Conservation (phyloP, 495 filamentous ascomycete genomes). For the Talaromyces adpressus region DNA sequence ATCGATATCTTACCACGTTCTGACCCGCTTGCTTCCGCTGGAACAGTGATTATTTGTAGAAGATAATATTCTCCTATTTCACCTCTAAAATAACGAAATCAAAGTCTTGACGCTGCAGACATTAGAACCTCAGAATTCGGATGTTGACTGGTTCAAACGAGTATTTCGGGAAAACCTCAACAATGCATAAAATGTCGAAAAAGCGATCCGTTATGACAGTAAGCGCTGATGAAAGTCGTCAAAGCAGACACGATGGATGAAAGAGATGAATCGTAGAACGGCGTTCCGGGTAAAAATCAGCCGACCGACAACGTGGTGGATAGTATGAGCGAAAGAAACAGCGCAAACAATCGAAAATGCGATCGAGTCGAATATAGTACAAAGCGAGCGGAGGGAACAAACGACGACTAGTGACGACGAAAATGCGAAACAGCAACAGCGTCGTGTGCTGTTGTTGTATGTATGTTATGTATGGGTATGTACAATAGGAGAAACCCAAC, state of each 20-base stretch:
- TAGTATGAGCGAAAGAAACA: background rate
- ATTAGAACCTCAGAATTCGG: background rate
- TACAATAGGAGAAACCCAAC: background rate
- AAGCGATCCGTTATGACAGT: background rate
- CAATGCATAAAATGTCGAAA: background rate
- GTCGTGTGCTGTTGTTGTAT: background rate
- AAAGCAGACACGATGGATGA: background rate
- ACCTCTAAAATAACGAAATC: background rate
- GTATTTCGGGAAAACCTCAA: background rate
- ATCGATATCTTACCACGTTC: background rate
- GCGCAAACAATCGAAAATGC: background rate
- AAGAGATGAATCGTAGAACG: background rate
- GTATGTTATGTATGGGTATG: background rate
- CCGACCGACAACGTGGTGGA: background rate
- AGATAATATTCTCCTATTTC: background rate
- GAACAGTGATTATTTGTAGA: background rate
- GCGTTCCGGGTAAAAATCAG: background rate
- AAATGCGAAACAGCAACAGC: background rate
- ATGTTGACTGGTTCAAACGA: background rate
- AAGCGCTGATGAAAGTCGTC: background rate
- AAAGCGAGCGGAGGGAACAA: background rate
- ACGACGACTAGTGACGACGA: background rate
- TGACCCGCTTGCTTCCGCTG: background rate
- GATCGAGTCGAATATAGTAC: background rate
- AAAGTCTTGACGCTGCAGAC: background rate